Evolutionary conservation across 495 filamentous ascomycete species (phyloP).

Genomic region (Penicillium robsamsonii): DNA sequence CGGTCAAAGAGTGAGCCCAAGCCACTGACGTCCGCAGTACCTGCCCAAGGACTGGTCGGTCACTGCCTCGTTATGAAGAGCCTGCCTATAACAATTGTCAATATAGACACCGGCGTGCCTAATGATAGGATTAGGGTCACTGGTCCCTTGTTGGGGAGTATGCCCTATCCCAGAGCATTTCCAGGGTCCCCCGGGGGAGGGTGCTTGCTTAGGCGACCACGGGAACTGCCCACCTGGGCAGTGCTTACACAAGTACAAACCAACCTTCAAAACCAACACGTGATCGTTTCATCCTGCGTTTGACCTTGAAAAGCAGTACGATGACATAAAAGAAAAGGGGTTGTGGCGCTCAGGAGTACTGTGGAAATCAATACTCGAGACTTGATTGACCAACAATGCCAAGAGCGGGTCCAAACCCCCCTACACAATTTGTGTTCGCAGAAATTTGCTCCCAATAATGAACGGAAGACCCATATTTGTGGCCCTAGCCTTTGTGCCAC

Average conservation of each 20-base stretch:
- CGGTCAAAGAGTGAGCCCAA: background rate
- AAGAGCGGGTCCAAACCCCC: slow-evolving; percentile 10
- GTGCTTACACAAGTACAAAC: background rate
- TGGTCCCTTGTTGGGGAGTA: background rate
- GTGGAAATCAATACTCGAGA: background rate
- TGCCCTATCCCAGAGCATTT: background rate
- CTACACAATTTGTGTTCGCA: background rate
- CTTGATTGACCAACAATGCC: slow-evolving; percentile 4
- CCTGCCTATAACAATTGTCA: background rate
- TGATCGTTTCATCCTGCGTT: background rate
- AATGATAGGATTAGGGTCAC: background rate
- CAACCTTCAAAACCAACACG: background rate
- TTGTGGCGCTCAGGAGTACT: background rate
- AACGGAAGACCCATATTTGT: background rate
- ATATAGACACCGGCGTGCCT: background rate
- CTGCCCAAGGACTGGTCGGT: background rate
- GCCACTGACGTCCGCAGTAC: background rate
- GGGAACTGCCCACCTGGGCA: background rate
- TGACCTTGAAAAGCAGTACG: background rate
- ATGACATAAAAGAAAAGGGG: background rate
- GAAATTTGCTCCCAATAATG: slow-evolving; percentile 1
- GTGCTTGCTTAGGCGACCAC: background rate
- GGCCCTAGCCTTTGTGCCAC: background rate
- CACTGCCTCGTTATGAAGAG: background rate
- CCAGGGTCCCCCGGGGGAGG: background rate